Conservation (phyloP, 257 asterid species). For the Gentiana straminea region DNA sequence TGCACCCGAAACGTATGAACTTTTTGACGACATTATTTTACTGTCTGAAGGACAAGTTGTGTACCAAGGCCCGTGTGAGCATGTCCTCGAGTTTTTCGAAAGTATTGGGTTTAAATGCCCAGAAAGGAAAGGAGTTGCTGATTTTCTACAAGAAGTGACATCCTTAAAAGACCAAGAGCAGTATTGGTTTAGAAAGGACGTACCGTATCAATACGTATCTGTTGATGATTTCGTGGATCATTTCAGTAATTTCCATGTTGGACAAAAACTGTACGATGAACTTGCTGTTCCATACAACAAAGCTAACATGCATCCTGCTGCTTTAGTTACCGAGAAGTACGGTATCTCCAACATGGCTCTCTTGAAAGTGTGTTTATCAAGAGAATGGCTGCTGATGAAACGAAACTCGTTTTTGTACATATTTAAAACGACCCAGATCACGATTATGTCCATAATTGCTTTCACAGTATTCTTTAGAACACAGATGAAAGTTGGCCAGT, state of each 20-base stretch:
- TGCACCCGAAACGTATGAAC: slow-evolving; percentile 87
- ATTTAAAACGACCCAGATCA: slow-evolving; percentile 81
- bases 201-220: slow-evolving; percentile 52
- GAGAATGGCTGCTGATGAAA: slow-evolving; percentile 90
- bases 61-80: slow-evolving; percentile 95
- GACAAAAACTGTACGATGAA: slow-evolving; percentile 54
- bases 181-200: slow-evolving; percentile 69
- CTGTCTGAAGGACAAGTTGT: slow-evolving; percentile 73
- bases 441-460: slow-evolving; percentile 71
- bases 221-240: slow-evolving; percentile 53
- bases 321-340: slow-evolving; percentile 69
- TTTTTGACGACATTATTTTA: slow-evolving; percentile 74
- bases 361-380: slow-evolving; percentile 58
- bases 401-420: slow-evolving; percentile 73
- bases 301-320: slow-evolving; percentile 77
- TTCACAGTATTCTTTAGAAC: slow-evolving; percentile 91
- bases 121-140: slow-evolving; percentile 87
- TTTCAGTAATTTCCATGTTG: slow-evolving; percentile 62
- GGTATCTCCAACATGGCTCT: slow-evolving; percentile 84
- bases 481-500: slow-evolving; percentile 58
- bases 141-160: slow-evolving; percentile 92
- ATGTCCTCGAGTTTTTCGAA: slow-evolving; percentile 67
- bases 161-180: slow-evolving; percentile 84
- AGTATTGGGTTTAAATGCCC: slow-evolving; percentile 91
- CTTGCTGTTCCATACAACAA: slow-evolving; percentile 63